Evolutionary conservation across 2,329 filamentous ascomycete species (phyloP), one percentile per base, ranked within the genome.

Genomic region (Salinomyces thailandicus): DNA sequence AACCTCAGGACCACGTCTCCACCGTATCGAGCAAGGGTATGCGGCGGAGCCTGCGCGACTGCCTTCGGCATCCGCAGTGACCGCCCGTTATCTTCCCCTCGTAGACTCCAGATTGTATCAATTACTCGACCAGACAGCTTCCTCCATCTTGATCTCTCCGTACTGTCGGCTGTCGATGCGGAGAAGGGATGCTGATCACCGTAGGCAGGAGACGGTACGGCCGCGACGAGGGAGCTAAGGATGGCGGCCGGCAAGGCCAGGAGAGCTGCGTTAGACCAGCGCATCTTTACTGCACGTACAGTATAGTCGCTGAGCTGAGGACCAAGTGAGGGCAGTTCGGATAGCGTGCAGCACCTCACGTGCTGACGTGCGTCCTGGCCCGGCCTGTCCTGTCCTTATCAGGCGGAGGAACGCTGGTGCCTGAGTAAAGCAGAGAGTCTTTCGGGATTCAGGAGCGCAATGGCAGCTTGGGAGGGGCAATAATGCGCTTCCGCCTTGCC

Each of bases 1-100:
- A 96, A 95, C 26, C 91, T 79, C 44, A 96, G 65, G 12, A 98
- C 85, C n/a, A 94, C 71, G 59, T 95, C 79, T 44, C 81, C 75
- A 43, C 77, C 75, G 57, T 94, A 94, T 41, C 66, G 36, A 11
- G 55, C 49, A 15, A 49, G 42, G 7, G 45, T 48, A 22, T 50
- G 48, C 14, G 52, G 36, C 5, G 48, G 48, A 31, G 47, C 35
- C 15, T 33, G 22, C 19, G 35, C 19, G 17, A 33, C 28, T 15
- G 19, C 4, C 17, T 30, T 31, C 12, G 14, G 7, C 5, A 29
- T 33, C n/a, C 33, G 37, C 29, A 9, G n/a, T 4, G 30, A 26
- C 5, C 14, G 17, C 14, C 13, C 26, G 31, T 7, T 27, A 3
- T 24, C 18, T 2, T 39, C 18, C n/a, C 39, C n/a, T 14, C 29